A percentile compares a stretch with the other conserved stretches of the same genome.
Conservation (phyloP, 306 rosid genomes). For the Amphicarpaea edgeworthii region DNA sequence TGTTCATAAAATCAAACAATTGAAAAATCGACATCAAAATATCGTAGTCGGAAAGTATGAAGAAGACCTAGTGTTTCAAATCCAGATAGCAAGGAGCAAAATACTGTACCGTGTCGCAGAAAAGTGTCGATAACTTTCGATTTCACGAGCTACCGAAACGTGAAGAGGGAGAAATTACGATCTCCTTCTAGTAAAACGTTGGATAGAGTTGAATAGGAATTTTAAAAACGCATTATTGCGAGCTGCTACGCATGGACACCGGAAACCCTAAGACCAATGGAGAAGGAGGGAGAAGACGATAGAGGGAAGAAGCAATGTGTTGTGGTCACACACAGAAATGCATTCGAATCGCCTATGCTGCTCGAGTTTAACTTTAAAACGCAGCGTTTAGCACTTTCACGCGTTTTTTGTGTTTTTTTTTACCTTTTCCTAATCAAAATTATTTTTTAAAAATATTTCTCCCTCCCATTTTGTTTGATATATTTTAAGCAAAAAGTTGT, state of each 20-base stretch:
- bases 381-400: constrained; percentile 36
- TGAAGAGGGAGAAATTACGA: constrained; percentile 10
- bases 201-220: not conserved
- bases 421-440: not conserved
- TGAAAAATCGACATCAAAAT: not conserved
- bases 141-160: not conserved
- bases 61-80: constrained; percentile 45
- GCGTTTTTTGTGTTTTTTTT: not conserved
- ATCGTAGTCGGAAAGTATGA: not conserved
- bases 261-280: constrained; percentile 48
- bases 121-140: constrained; percentile 26
- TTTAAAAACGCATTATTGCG: not conserved
- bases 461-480: not conserved
- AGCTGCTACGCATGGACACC: not conserved
- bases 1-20: constrained; percentile 1
- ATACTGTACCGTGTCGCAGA: constrained; percentile 34
- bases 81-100: constrained; percentile 5
- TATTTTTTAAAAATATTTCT: not conserved
- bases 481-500: not conserved
- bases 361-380: constrained; percentile 32
- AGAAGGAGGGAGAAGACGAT: constrained; percentile 16
- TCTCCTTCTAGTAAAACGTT: not conserved
- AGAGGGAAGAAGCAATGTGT: constrained; percentile 24
- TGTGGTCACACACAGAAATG: constrained; percentile 40
- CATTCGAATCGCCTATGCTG: constrained; percentile 1